These are phyloP conservation scores for Trichoderma polysporum DNA, from an alignment of 2,329 filamentous ascomycete species.

Conservation along the genomic window DNA sequence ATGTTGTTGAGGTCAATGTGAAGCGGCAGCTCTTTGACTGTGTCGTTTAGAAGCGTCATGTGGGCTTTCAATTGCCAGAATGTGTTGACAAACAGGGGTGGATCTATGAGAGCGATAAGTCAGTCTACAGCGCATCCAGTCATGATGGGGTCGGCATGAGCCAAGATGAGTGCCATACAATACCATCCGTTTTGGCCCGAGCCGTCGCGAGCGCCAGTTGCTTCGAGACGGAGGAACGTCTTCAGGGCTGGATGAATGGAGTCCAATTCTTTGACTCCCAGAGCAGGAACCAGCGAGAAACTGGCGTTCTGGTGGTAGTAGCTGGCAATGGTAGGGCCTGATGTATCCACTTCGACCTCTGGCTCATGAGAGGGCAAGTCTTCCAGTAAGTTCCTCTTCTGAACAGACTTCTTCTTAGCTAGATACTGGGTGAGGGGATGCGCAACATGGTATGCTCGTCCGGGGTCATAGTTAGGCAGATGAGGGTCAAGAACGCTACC, in stretches of 20 bases:
- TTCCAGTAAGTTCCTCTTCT: conserved; percentile 83
- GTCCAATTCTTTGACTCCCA: conserved; percentile 67
- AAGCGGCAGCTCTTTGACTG: conserved; percentile 76
- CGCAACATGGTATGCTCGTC: conserved; percentile 77
- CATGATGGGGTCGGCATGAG: not conserved
- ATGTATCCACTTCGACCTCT: conserved; percentile 52
- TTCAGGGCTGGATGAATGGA: conserved; percentile 70
- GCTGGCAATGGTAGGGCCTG: conserved; percentile 71
- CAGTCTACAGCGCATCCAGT: not conserved
- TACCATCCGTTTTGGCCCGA: conserved; percentile 93
- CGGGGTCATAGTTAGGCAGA: conserved; percentile 67
- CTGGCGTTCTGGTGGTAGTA: conserved; percentile 97
- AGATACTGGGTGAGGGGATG: conserved; percentile 87
- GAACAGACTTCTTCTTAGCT: conserved; percentile 83
- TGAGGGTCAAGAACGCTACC: conserved; percentile 76
- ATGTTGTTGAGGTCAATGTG: conserved; percentile 82
- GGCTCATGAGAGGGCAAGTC: conserved; percentile 40
- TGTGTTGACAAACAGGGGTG: conserved; percentile 87
- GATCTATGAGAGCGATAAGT: conserved; percentile 45
- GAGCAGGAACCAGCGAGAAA: conserved; percentile 79
- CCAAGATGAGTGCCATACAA: conserved; percentile 42
- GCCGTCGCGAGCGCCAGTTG: conserved; percentile 76
- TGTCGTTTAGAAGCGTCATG: conserved; percentile 90
- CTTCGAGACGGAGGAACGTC: conserved; percentile 77
- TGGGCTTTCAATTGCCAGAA: conserved; percentile 95